A percentile compares a stretch with the other conserved stretches of the same genome.
phyloP scores from a whole-genome alignment of 805 yeast genomes.

The Myxozyma lipomycoides region DNA sequence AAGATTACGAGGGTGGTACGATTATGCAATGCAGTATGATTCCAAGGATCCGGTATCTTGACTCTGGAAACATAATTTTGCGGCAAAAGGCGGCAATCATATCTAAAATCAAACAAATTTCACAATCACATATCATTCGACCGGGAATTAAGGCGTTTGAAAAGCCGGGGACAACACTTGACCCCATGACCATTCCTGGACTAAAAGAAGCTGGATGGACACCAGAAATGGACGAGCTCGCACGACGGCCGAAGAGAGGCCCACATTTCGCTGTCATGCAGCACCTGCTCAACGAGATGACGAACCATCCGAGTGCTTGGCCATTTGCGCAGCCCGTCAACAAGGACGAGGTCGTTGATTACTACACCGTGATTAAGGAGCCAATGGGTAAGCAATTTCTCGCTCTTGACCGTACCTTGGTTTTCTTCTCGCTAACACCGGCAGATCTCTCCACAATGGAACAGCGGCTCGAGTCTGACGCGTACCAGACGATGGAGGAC shows the following conservation, averaged over 20 bases:
- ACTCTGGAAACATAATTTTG: conserved; percentile 76
- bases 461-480: conserved; percentile 83
- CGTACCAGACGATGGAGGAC: conserved; percentile 85
- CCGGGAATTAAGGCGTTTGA: conserved; percentile 76
- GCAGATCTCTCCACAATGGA: conserved; percentile 83
- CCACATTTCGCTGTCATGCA: conserved; percentile 95
- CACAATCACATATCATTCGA: conserved; percentile 74
- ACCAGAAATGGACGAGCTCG: conserved; percentile 95
- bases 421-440: background rate
- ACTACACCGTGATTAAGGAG: conserved; percentile 91
- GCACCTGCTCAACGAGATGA: conserved; percentile 78
- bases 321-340: conserved; percentile 93
- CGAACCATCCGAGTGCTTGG: conserved; percentile 96
- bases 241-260: conserved; percentile 88
- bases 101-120: conserved; percentile 71
- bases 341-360: conserved; percentile 88
- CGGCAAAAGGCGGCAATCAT: conserved; percentile 89
- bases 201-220: conserved; percentile 95
- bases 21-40: conserved; percentile 95
- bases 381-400: conserved; percentile 68
- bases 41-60: conserved; percentile 82
- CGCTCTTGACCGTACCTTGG: background rate
- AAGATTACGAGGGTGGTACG: conserved; percentile 98
- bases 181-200: conserved; percentile 86
- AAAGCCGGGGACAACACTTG: conserved; percentile 44